Evolutionary conservation across 345 rosid genomes (phyloP).

Genomic region (Populus pruinosa): DNA sequence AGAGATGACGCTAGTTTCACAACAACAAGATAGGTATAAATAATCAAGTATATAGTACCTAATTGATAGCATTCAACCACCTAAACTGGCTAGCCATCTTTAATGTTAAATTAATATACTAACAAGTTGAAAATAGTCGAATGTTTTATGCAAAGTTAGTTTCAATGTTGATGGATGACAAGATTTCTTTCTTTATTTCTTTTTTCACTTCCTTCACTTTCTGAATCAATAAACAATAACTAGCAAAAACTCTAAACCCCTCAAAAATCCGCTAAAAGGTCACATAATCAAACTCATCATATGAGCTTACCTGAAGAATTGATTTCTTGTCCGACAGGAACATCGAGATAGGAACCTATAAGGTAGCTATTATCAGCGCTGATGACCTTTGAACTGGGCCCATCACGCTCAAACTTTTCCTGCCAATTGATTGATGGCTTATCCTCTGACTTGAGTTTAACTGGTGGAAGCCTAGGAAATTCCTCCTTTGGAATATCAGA

Average conservation of each 20-base stretch:
- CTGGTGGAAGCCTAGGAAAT: constrained; percentile 92
- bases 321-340: constrained; percentile 93
- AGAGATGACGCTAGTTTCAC: background rate
- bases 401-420: constrained; percentile 79
- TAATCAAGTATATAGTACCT: background rate
- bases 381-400: constrained; percentile 46
- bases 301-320: constrained; percentile 71
- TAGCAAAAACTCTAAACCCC: background rate
- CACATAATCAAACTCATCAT: constrained; percentile 1
- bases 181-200: background rate
- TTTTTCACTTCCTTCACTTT: background rate
- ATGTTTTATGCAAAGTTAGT: background rate
- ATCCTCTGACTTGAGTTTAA: constrained; percentile 91
- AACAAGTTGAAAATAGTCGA: background rate
- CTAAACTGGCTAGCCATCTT: background rate
- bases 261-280: background rate
- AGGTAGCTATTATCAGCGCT: constrained; percentile 62
- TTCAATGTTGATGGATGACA: background rate
- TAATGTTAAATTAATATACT: background rate
- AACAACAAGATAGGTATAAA: background rate
- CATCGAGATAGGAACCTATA: constrained; percentile 86
- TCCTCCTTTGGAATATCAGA: constrained; percentile 73
- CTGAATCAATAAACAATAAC: background rate
- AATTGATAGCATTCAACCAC: background rate
- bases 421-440: constrained; percentile 74